Conservation (phyloP, 2,329 filamentous ascomycete genomes). For the Pseudogymnoascus sp. region DNA sequence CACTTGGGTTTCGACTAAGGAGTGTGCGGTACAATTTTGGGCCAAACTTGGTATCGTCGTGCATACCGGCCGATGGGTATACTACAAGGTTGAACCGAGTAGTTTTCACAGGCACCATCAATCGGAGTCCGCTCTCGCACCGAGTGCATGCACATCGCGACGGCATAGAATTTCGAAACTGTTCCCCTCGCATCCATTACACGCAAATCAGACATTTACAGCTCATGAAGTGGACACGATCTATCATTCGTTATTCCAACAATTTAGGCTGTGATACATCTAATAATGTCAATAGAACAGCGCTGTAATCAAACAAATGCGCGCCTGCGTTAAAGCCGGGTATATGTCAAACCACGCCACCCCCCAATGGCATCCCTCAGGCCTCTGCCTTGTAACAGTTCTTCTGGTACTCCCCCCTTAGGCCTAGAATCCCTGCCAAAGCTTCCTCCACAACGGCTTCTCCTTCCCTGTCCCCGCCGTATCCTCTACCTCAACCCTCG, state of each 20-base stretch:
- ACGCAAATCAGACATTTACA: not conserved
- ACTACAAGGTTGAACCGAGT: no score
- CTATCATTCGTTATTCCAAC: not conserved
- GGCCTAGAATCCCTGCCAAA: slow-evolving; percentile 4
- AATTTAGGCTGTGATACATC: not conserved
- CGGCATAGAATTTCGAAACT: not conserved
- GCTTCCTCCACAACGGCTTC: not conserved
- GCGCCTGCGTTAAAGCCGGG: not conserved
- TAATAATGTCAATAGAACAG: not conserved
- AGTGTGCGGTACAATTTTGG: no score
- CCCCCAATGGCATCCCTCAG: not conserved
- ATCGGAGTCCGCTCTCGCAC: no score
- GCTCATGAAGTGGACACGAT: not conserved
- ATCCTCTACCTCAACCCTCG: slow-evolving; percentile 28
- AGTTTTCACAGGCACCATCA: no score
- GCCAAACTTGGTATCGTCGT: no score
- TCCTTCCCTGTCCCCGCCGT: not conserved
- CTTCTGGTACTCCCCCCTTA: not conserved
- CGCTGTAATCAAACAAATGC: not conserved
- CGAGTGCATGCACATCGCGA: no score
- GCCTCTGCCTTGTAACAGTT: not conserved
- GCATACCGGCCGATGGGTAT: no score
- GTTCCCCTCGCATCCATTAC: not conserved
- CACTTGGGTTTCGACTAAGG: no score
- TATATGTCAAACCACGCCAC: not conserved